These are phyloP conservation scores for Kodamaea kaohsiungensis DNA, from an alignment of 805 yeast genomes.

Conservation along the genomic window DNA sequence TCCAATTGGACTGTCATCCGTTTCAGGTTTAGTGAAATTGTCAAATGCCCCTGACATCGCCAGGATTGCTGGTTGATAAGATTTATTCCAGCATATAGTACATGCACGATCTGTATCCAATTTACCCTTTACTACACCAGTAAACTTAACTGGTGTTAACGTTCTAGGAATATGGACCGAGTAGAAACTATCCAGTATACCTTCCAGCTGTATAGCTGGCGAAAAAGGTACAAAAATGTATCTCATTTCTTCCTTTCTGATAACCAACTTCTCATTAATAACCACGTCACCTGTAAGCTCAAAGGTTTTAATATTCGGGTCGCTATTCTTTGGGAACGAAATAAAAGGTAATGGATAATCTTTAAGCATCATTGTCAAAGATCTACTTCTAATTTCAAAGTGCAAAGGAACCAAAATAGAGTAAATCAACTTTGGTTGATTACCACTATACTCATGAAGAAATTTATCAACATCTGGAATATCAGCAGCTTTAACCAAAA, in stretches of 20 bases:
- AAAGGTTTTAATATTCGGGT: constrained; percentile 26
- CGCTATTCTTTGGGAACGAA: constrained; percentile 43
- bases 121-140: constrained; percentile 48
- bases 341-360: constrained; percentile 62
- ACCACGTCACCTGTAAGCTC: constrained; percentile 48
- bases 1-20: constrained; percentile 47
- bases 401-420: constrained; percentile 56
- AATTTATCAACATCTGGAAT: constrained; percentile 39
- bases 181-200: constrained; percentile 48
- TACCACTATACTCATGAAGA: constrained; percentile 38
- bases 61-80: constrained; percentile 60
- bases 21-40: constrained; percentile 46
- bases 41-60: constrained; percentile 46
- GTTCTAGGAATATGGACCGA: constrained; percentile 62
- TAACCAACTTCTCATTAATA: constrained; percentile 56
- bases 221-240: constrained; percentile 59
- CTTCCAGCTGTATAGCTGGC: constrained; percentile 42
- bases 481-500: constrained; percentile 27
- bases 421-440: constrained; percentile 55
- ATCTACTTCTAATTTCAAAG: constrained; percentile 44
- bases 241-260: constrained; percentile 45
- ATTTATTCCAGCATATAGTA: constrained; percentile 62
- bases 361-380: constrained; percentile 46
- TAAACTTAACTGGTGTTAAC: constrained; percentile 60
- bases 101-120: constrained; percentile 50